Base-by-base conservation (phyloP, 2,329 filamentous ascomycete genomes). In the Penicillium verrucosum region DNA sequence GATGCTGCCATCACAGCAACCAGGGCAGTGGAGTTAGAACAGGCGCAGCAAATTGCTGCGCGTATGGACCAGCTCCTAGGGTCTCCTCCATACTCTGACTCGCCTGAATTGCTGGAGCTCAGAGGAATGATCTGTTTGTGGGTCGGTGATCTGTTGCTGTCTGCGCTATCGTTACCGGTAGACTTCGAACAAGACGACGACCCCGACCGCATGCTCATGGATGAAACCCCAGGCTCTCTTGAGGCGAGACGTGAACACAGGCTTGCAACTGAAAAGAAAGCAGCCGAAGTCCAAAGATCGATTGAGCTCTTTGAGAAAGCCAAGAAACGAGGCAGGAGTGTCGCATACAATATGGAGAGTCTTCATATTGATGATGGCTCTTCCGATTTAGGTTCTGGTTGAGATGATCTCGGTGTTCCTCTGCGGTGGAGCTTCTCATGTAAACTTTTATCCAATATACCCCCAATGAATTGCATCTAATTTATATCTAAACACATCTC, bases 101-200 rank as follows among this genome's bases (percentile, higher is more conserved):
- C 86, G 63, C 73, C 78, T 5, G 83, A 86, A 58, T 76, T 96
- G 58, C 77, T 92, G 44, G 80, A 87, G 46, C 76, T 96, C 25
- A 81, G 90, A 50, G 91, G 83, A 9, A 90, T 91, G 82, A 75
- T 92, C 6, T 84, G 85, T 0, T 77, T 94, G 16, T 96, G 90
- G 80, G 78, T 90, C 16, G 88, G 82, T 7, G 90, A 96, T 70
- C 74, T 96, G 30, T 66, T 71, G 34, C 51, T 76, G 8, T 72
- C 68, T 3, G 74, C 71, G 5, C 51, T 76, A 12, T 64, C 62
- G 21, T 62, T 66, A 23, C 60, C 56, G 6, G 54, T 63, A 6
- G 54, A 52, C 3, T 47, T 63, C 21, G 54, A 61, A 30, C 54
- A 61, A 14, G 49, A 63, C 6, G 44, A 55, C 44, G 55, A 52